A percentile compares a stretch with the other conserved stretches of the same genome.
These are phyloP conservation scores for Castanea mollissima DNA, from an alignment of 306 rosid genomes.

Conservation along the genomic window DNA sequence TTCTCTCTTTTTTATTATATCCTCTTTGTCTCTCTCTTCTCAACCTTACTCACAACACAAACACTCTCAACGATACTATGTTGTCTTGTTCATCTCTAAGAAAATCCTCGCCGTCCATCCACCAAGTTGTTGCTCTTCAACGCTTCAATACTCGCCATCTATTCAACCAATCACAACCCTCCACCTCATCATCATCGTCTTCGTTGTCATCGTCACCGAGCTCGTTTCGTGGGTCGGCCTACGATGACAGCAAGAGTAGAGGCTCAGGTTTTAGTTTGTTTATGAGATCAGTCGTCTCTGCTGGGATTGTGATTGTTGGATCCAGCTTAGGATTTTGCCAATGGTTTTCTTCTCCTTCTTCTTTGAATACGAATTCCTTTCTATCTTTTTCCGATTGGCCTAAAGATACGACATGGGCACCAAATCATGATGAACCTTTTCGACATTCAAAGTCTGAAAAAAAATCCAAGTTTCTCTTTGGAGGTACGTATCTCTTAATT, in stretches of 20 bases:
- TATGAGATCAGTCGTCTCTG: background rate
- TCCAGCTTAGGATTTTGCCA: conserved; percentile 46
- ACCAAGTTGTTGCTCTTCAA: conserved; percentile 3
- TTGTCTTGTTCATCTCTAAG: no score
- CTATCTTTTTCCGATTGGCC: conserved; percentile 17
- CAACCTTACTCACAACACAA: no score
- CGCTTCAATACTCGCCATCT: conserved; percentile 27
- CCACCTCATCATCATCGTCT: conserved; percentile 29
- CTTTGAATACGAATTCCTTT: no score
- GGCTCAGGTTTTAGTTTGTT: conserved; percentile 22
- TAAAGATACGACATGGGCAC: conserved; percentile 36
- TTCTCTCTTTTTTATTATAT: no score
- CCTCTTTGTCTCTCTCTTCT: no score
- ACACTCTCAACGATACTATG: no score
- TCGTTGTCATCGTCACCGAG: background rate
- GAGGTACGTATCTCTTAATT: conserved; percentile 43
- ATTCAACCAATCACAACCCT: conserved; percentile 33
- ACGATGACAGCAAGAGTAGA: conserved; percentile 4
- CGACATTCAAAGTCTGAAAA: conserved; percentile 17
- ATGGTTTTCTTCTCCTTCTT: conserved; percentile 28
- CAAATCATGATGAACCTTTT: conserved; percentile 27
- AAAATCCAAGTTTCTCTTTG: conserved; percentile 49
- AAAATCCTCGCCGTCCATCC: no score
- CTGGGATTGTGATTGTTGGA: conserved; percentile 30
- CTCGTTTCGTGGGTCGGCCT: conserved; percentile 9